Evolutionary conservation across 2,329 filamentous ascomycete species (phyloP).

Genomic region (Phialophora macrospora): DNA sequence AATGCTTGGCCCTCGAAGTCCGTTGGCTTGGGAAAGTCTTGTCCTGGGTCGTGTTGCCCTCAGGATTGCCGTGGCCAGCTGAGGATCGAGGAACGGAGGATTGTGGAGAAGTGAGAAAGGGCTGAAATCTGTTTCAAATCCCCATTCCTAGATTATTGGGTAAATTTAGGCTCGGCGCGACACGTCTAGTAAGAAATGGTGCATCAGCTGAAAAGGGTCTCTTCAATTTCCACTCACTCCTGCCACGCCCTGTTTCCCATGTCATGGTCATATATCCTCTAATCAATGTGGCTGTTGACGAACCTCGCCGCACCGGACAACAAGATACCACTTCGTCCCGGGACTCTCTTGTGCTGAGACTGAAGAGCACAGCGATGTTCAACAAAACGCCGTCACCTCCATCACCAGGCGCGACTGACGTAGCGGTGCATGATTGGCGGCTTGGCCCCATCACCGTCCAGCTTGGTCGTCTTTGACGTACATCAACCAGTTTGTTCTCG

Average conservation of each 20-base stretch:
- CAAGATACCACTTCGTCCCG: not conserved
- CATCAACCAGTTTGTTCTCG: not conserved
- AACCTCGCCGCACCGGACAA: not conserved
- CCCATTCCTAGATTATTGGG: not conserved
- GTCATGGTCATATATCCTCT: not conserved
- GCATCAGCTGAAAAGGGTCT: not conserved
- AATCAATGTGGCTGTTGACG: not conserved
- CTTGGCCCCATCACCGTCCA: slow-evolving; percentile 2
- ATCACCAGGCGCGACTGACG: not conserved
- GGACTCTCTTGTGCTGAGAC: not conserved
- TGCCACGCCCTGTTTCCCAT: not conserved
- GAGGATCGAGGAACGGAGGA: not conserved
- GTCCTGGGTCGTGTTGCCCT: slow-evolving; percentile 15
- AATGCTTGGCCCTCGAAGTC: slow-evolving; percentile 12
- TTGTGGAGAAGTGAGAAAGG: slow-evolving; percentile 15
- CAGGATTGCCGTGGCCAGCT: slow-evolving; percentile 1
- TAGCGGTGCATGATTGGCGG: slow-evolving; percentile 2
- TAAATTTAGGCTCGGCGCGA: slow-evolving; percentile 4
- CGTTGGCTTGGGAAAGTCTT: slow-evolving; percentile 7
- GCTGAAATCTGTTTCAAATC: slow-evolving; percentile 7
- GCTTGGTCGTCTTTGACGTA: not conserved
- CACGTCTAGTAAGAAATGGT: not conserved
- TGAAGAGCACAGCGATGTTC: not conserved
- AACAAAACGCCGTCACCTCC: not conserved
- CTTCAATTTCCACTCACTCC: slow-evolving; percentile 1